Conservation (phyloP, 176 grass and related monocot genomes). For the Thinopyrum elongatum region DNA sequence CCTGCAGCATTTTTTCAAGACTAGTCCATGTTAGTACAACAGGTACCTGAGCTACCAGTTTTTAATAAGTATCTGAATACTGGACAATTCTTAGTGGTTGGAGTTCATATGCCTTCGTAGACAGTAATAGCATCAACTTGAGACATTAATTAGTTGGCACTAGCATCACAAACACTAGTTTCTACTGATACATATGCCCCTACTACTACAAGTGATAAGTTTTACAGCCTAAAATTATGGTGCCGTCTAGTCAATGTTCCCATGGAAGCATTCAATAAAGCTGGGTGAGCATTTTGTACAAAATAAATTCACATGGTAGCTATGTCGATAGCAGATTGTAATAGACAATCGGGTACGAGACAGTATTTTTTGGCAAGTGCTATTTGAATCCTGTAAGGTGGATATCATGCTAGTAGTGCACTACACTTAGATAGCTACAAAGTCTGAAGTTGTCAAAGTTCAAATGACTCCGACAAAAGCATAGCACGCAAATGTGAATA, state of each 20-base stretch:
- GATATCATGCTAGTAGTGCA: not conserved
- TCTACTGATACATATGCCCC: not conserved
- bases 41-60: too few relatives aligned
- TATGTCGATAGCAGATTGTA: too few relatives aligned
- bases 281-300: too few relatives aligned
- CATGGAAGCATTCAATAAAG: too few relatives aligned
- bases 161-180: not conserved
- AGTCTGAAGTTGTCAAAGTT: not conserved
- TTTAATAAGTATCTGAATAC: not conserved
- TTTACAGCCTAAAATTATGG: too few relatives aligned
- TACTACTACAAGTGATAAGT: not conserved
- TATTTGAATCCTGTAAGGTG: not conserved
- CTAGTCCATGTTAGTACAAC: too few relatives aligned
- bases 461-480: not conserved
- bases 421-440: not conserved
- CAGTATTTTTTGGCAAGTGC: not conserved
- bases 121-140: not conserved
- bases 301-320: too few relatives aligned
- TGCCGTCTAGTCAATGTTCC: too few relatives aligned
- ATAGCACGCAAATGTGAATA: not conserved
- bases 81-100: not conserved
- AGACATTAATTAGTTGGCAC: not conserved
- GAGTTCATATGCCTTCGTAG: not conserved
- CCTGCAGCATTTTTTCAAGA: too few relatives aligned
- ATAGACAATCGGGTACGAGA: too few relatives aligned